Percentiles rank a stretch among this genome's conserved stretches.
phyloP scores from a whole-genome alignment of 208 protist species.

The Leptomonas pyrrhocoris region DNA sequence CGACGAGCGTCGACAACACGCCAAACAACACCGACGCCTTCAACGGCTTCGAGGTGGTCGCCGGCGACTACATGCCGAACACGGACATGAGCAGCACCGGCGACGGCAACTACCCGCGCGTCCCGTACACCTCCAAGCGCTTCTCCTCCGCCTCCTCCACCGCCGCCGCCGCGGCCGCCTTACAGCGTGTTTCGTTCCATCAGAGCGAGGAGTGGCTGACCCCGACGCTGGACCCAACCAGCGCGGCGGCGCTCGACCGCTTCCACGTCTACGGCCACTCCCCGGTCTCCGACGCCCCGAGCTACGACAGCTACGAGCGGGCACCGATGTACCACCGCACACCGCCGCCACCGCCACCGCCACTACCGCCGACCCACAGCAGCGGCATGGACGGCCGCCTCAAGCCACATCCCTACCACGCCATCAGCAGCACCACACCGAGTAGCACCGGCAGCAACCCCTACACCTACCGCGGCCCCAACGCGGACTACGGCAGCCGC shows the following conservation, averaged over 20 bases:
- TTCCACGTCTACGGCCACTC: constrained; percentile 10
- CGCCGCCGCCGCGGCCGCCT: not conserved
- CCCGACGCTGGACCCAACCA: not conserved
- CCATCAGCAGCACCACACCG: not conserved
- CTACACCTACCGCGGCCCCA: constrained; percentile 44
- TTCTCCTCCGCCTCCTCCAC: not conserved
- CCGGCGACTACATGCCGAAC: constrained; percentile 26
- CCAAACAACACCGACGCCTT: not conserved
- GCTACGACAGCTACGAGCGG: constrained; percentile 16
- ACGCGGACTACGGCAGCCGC: constrained; percentile 29
- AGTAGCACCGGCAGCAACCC: constrained; percentile 7
- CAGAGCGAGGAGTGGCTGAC: constrained; percentile 16
- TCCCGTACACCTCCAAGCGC: constrained; percentile 21
- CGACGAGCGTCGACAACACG: not conserved
- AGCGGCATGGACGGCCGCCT: constrained; percentile 1
- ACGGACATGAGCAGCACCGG: not conserved
- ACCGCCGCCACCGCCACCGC: constrained; percentile 11
- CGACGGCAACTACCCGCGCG: not conserved
- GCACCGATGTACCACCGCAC: constrained; percentile 4
- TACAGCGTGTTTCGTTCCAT: constrained; percentile 4
- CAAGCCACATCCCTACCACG: not conserved
- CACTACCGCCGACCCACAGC: not conserved
- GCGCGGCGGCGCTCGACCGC: not conserved
- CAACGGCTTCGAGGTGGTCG: constrained; percentile 25
- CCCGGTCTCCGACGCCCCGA: constrained; percentile 8